Percentiles rank a stretch among this genome's conserved stretches.
These are phyloP conservation scores for Draba incana DNA, from an alignment of 345 rosid genomes.

Conservation along the genomic window DNA sequence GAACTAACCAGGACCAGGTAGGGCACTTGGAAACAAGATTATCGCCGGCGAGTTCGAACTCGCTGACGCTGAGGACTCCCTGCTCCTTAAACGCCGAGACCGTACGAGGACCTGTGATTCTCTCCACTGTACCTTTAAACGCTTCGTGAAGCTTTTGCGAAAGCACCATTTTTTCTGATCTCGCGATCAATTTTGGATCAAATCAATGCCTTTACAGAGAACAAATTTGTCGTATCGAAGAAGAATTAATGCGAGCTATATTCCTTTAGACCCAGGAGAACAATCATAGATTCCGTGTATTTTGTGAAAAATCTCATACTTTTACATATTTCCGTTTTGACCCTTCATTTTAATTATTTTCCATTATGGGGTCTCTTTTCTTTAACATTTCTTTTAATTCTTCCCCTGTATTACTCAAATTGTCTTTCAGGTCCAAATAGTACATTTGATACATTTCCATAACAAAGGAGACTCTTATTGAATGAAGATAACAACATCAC, in stretches of 20 bases:
- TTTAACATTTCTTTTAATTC: background rate
- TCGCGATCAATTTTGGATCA: background rate
- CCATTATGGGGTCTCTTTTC: background rate
- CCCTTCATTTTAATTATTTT: background rate
- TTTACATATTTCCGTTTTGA: background rate
- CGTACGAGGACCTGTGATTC: conserved; percentile 87
- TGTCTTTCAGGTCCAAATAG: background rate
- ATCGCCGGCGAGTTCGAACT: conserved; percentile 89
- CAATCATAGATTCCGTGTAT: conserved; percentile 24
- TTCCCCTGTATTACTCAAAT: no score
- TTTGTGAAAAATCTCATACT: background rate
- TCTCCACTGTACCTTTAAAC: conserved; percentile 93
- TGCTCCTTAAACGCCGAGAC: conserved; percentile 97
- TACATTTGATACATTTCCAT: conserved; percentile 9
- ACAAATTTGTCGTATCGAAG: conserved; percentile 10
- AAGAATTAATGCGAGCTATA: conserved; percentile 24
- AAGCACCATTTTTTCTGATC: conserved; percentile 52
- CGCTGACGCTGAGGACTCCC: conserved; percentile 95
- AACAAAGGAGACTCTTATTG: conserved; percentile 28
- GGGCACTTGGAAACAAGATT: conserved; percentile 99
- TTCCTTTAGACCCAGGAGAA: background rate
- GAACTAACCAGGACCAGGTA: conserved; percentile 92
- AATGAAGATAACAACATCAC: conserved; percentile 9
- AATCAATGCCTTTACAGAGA: conserved; percentile 3
- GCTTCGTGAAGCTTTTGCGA: conserved; percentile 86